phyloP scores from a whole-genome alignment of 177 flowering plant species.

The Tripterygium wilfordii region DNA sequence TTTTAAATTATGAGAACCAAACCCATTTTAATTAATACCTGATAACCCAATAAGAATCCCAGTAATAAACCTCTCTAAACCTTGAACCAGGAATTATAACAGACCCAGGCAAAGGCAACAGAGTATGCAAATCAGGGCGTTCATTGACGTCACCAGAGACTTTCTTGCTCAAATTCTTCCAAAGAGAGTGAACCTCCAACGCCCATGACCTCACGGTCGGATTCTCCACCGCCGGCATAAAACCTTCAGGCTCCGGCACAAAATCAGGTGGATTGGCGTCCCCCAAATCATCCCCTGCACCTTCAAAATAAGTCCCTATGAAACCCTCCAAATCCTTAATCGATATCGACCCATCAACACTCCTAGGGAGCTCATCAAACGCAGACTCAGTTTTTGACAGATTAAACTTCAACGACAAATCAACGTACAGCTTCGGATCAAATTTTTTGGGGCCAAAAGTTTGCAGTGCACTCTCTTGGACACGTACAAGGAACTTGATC shows the following conservation, averaged over 20 bases:
- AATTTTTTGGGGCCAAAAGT: slow-evolving; percentile 42
- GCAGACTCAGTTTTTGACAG: slow-evolving; percentile 35
- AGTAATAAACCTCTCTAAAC: slow-evolving; percentile 87
- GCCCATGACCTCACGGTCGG: slow-evolving; percentile 70
- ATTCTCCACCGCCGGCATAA: slow-evolving; percentile 57
- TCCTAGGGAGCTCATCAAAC: slow-evolving; percentile 38
- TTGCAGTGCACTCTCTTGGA: slow-evolving; percentile 57
- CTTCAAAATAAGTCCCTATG: slow-evolving; percentile 33
- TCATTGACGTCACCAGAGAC: slow-evolving; percentile 41
- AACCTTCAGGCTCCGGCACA: slow-evolving; percentile 53
- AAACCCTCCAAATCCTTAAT: slow-evolving; percentile 33
- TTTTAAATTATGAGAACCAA: neutral
- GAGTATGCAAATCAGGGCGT: slow-evolving; percentile 58
- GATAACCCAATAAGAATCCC: slow-evolving; percentile 97
- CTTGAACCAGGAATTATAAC: slow-evolving; percentile 77
- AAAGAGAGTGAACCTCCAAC: slow-evolving; percentile 68
- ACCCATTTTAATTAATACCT: too few species aligned
- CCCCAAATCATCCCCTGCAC: slow-evolving; percentile 70
- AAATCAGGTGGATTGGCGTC: slow-evolving; percentile 53
- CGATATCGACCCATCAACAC: slow-evolving; percentile 35
- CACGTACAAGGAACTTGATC: slow-evolving; percentile 44
- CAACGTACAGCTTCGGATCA: slow-evolving; percentile 78
- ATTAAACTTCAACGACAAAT: slow-evolving; percentile 52
- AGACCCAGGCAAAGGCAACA: slow-evolving; percentile 60
- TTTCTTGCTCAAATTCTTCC: slow-evolving; percentile 82